Conservation (phyloP, 805 yeast species). For the Schwanniomyces yamadae region DNA sequence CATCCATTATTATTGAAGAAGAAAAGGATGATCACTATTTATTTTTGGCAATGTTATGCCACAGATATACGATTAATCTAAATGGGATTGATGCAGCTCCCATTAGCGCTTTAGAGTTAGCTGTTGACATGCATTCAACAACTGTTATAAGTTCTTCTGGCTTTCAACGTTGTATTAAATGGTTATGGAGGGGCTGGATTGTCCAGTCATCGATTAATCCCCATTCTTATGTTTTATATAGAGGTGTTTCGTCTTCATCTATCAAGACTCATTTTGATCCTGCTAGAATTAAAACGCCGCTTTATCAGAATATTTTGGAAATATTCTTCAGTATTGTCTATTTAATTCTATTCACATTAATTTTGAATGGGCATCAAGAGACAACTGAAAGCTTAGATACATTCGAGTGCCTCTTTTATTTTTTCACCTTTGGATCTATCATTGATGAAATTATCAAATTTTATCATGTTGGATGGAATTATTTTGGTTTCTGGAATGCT, state of each 20-base stretch:
- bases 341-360: slow-evolving; percentile 57
- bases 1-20: slow-evolving; percentile 65
- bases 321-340: slow-evolving; percentile 65
- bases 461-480: slow-evolving; percentile 72
- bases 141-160: slow-evolving; percentile 77
- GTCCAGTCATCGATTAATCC: slow-evolving; percentile 72
- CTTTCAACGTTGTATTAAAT: slow-evolving; percentile 79
- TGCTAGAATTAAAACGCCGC: slow-evolving; percentile 79
- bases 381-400: slow-evolving; percentile 30
- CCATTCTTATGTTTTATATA: slow-evolving; percentile 62
- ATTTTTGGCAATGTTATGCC: slow-evolving; percentile 75
- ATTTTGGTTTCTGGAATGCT: slow-evolving; percentile 75
- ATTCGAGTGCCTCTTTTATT: slow-evolving; percentile 57
- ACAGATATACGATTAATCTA: slow-evolving; percentile 64
- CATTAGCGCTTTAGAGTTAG: slow-evolving; percentile 75
- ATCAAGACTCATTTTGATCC: slow-evolving; percentile 72
- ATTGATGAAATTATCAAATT: slow-evolving; percentile 68
- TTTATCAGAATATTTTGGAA: slow-evolving; percentile 75
- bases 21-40: slow-evolving; percentile 59
- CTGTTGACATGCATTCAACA: slow-evolving; percentile 82
- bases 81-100: slow-evolving; percentile 64
- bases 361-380: slow-evolving; percentile 58
- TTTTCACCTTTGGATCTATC: slow-evolving; percentile 65
- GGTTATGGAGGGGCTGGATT: slow-evolving; percentile 96
- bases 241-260: slow-evolving; percentile 53